Base-by-base conservation (phyloP, 2,329 filamentous ascomycete species). In the Ophiostoma ulmi region DNA sequence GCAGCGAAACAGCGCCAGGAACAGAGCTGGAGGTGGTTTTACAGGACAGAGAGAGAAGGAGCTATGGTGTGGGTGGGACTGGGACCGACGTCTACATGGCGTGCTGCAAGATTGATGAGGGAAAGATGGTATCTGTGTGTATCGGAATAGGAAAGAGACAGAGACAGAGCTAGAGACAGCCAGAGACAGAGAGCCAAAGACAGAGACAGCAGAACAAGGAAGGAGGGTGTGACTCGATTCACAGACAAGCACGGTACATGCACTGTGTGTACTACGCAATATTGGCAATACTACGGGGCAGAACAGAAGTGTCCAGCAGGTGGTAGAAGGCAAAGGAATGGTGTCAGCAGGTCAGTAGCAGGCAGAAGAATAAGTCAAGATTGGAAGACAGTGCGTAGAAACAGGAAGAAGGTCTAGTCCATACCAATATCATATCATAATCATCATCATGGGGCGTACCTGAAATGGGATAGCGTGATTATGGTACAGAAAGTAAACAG, bases 1-100 rank as follows among this genome's bases (percentile, higher is more conserved):
- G 61, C 70, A 70, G 68, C 70, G 68, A 71, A 68, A 70, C 68
- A 77, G 72, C 74, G 75, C 77, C 76, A 76, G 75, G 76, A 74
- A 73, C 72, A 73, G 73, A 72, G 22, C 48, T 41, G n/a, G 38
- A 35, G 38, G 41, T 10, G 68, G 52, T 63, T 58, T 36, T 58
- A 44, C 7, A 66, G 68, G 22, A 22, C 5, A 39, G 55, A 39
- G 39, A 52, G 69, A 48, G 44, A 44, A 69, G 3, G 17, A 39
- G 55, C 68, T 69, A 64, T 67, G 36, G 63, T 65, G 69, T 61
- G 70, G 69, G 67, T 67, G 72, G 71, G 35, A 64, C 61, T n/a
- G 52, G 41, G 41, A 44, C 58, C 55, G 20, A 36, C 41, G 5
- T 22, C 26, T 36, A 52, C 36, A 39, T 39, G 36, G 20, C 22